These are phyloP conservation scores for Botrytis porri DNA, from an alignment of 2,329 filamentous ascomycete genomes.

Conservation along the genomic window DNA sequence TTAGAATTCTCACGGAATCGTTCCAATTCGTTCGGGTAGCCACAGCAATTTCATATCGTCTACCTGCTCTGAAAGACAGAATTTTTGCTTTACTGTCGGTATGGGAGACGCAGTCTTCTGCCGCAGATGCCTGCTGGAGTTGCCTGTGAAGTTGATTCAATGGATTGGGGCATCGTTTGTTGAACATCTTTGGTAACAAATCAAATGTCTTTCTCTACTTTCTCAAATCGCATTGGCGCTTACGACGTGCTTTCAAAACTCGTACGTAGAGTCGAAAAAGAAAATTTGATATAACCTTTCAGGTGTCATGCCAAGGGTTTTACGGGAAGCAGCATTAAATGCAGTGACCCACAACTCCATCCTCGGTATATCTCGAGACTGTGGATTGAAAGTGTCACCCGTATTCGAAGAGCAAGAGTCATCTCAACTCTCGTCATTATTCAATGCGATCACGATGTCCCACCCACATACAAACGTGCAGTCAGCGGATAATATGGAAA, in stretches of 20 bases:
- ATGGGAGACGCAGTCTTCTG: not conserved
- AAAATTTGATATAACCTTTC: not conserved
- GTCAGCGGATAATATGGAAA: no score
- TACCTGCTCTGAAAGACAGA: not conserved
- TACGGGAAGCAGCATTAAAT: not conserved
- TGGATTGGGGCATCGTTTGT: not conserved
- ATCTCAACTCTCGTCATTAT: not conserved
- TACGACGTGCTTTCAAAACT: not conserved
- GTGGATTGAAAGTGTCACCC: not conserved
- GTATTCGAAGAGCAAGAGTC: not conserved
- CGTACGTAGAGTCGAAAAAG: not conserved
- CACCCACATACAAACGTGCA: not conserved
- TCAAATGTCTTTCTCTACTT: not conserved
- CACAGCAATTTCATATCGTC: not conserved
- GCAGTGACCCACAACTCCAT: not conserved
- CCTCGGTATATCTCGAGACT: not conserved
- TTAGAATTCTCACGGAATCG: no score
- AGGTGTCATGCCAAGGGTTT: not conserved
- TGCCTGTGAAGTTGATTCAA: not conserved
- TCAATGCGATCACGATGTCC: not conserved
- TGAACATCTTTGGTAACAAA: not conserved
- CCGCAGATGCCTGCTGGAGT: no score
- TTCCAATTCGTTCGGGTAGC: not conserved
- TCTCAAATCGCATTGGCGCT: not conserved
- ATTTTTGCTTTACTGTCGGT: not conserved